Conservation (phyloP, 2,329 filamentous ascomycete genomes). For the Colletotrichum scovillei region DNA sequence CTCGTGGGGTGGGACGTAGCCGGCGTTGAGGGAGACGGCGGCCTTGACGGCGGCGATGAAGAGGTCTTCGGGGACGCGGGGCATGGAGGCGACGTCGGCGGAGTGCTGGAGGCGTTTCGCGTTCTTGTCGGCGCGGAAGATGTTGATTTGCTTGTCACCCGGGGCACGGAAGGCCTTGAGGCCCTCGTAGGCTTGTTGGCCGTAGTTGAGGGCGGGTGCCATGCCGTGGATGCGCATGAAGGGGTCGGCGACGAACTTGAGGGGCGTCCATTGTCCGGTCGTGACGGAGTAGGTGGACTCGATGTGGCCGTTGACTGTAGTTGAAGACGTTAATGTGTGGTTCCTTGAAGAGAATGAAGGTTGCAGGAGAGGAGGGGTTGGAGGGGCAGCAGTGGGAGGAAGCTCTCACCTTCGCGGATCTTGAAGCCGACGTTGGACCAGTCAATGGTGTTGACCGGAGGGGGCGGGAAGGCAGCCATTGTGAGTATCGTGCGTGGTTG, state of each 20-base stretch:
- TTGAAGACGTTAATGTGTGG: background rate
- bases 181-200: slow-evolving; percentile 98
- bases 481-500: slow-evolving; percentile 29
- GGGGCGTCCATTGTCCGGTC: slow-evolving; percentile 81
- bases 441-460: slow-evolving; percentile 85
- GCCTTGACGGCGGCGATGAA: slow-evolving; percentile 83
- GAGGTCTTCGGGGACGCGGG: slow-evolving; percentile 78
- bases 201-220: slow-evolving; percentile 95
- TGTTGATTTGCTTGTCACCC: slow-evolving; percentile 74
- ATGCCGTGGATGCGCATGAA: slow-evolving; percentile 93
- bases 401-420: slow-evolving; percentile 80
- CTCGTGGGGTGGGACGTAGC: slow-evolving; percentile 88
- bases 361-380: background rate
- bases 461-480: slow-evolving; percentile 76
- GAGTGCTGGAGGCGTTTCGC: slow-evolving; percentile 87
- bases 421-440: slow-evolving; percentile 95
- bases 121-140: slow-evolving; percentile 91
- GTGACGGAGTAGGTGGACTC: slow-evolving; percentile 84
- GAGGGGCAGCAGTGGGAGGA: background rate
- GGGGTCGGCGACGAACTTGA: slow-evolving; percentile 83
- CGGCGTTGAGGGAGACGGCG: slow-evolving; percentile 89
- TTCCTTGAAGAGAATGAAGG: no score
- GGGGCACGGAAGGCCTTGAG: slow-evolving; percentile 93
- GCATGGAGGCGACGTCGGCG: slow-evolving; percentile 85
- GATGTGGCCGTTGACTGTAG: slow-evolving; percentile 90